Conservation (phyloP, 345 rosid species). For the Bruguiera gymnorhiza region DNA sequence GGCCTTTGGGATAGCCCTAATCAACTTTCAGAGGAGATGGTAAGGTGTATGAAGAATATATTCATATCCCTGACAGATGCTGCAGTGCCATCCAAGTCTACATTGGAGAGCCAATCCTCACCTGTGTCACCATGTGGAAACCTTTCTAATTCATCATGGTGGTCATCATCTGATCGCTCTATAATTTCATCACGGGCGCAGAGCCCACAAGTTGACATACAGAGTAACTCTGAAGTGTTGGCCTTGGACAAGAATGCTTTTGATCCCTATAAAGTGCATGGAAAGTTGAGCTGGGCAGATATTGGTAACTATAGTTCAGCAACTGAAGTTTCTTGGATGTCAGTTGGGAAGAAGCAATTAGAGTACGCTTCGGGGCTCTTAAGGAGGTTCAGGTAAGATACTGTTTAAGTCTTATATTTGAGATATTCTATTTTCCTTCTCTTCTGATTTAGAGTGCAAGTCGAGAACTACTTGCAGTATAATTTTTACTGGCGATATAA, state of each 20-base stretch:
- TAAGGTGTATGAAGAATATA: constrained; percentile 27
- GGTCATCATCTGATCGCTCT: constrained; percentile 23
- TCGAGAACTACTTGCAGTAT: too few species aligned
- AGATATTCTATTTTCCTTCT: too few species aligned
- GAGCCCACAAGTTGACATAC: constrained; percentile 27
- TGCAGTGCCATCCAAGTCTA: constrained; percentile 16
- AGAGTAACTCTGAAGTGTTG: constrained; percentile 20
- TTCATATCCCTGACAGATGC: constrained; percentile 22
- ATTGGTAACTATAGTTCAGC: constrained; percentile 28
- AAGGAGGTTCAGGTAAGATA: constrained; percentile 26
- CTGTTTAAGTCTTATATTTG: not conserved
- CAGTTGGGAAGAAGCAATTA: constrained; percentile 27
- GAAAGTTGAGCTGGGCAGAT: constrained; percentile 30
- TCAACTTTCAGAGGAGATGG: constrained; percentile 31
- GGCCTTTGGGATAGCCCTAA: constrained; percentile 25
- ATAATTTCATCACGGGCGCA: constrained; percentile 24
- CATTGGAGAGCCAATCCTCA: constrained; percentile 51
- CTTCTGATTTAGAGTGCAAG: too few species aligned
- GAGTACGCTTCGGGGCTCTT: constrained; percentile 28
- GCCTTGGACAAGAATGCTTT: constrained; percentile 16
- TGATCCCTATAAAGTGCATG: constrained; percentile 27
- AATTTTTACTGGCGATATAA: too few species aligned
- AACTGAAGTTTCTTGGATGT: constrained; percentile 30
- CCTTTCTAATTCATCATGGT: constrained; percentile 58
- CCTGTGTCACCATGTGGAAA: constrained; percentile 23